Evolutionary conservation across 139 green algal genomes (phyloP).

Genomic region (Chlamydomonas sp.): DNA sequence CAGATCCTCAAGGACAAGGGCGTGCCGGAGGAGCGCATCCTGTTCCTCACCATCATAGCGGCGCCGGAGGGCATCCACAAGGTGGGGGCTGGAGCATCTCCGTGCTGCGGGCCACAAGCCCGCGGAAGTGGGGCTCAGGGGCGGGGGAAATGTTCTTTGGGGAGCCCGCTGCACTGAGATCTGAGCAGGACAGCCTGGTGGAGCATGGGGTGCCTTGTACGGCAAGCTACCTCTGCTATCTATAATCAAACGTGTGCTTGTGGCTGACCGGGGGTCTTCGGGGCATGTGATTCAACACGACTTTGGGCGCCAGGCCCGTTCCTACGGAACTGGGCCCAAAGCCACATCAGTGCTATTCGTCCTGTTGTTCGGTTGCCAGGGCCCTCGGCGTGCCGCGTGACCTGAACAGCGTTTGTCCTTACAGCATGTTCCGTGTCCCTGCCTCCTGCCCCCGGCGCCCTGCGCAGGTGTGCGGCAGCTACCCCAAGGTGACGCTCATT

Average conservation of each 20-base stretch:
- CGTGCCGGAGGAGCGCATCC: constrained; percentile 87
- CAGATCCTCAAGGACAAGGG: constrained; percentile 87
- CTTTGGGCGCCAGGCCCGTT: too few species aligned
- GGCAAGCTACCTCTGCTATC: too few species aligned
- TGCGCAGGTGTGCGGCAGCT: constrained; percentile 44
- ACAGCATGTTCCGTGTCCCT: background rate
- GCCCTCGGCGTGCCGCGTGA: background rate
- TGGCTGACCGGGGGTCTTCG: too few species aligned
- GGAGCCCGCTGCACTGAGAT: background rate
- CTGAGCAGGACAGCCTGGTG: too few species aligned
- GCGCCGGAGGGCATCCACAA: constrained; percentile 90
- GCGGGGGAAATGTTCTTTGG: background rate
- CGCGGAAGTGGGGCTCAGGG: background rate
- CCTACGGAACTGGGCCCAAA: too few species aligned
- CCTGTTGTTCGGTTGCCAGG: too few species aligned
- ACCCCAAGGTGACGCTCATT: constrained; percentile 80
- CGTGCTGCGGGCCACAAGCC: constrained; percentile 51
- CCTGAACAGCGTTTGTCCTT: background rate
- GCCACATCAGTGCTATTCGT: too few species aligned
- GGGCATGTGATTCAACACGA: too few species aligned
- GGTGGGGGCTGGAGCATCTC: constrained; percentile 75
- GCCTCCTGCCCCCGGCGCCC: background rate
- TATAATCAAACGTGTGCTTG: too few species aligned
- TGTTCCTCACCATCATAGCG: constrained; percentile 95
- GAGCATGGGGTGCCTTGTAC: too few species aligned